These are phyloP conservation scores for Turritis glabra DNA, from an alignment of 345 rosid genomes.

Conservation along the genomic window DNA sequence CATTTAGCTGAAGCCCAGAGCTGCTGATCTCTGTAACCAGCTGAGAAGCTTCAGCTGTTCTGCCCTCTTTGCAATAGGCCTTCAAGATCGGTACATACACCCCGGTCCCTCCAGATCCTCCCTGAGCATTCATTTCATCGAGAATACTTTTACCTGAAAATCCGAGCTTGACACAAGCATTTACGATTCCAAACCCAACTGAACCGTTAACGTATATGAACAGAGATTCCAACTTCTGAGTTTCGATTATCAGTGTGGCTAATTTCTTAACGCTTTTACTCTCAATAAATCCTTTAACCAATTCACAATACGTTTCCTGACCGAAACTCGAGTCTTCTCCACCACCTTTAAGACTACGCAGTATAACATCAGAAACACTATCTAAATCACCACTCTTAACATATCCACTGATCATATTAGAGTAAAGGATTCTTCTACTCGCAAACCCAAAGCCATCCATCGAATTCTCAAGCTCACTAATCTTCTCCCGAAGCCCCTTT, in stretches of 20 bases:
- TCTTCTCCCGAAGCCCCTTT: slow-evolving; percentile 65
- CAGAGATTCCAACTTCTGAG: slow-evolving; percentile 65
- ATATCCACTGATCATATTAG: slow-evolving; percentile 64
- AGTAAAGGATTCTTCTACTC: slow-evolving; percentile 43
- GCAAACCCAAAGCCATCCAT: slow-evolving; percentile 58
- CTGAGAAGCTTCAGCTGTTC: slow-evolving; percentile 88
- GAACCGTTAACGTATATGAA: slow-evolving; percentile 42
- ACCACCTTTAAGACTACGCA: slow-evolving; percentile 42
- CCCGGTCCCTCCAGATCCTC: slow-evolving; percentile 65
- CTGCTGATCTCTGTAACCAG: slow-evolving; percentile 70
- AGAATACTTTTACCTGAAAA: slow-evolving; percentile 71
- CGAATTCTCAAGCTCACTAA: slow-evolving; percentile 55
- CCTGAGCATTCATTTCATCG: slow-evolving; percentile 67
- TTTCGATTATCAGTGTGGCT: slow-evolving; percentile 64
- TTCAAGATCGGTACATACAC: slow-evolving; percentile 76
- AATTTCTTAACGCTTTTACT: slow-evolving; percentile 54
- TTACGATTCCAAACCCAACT: slow-evolving; percentile 67
- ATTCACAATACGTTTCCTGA: slow-evolving; percentile 57
- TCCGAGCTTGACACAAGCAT: slow-evolving; percentile 74
- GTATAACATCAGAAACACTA: slow-evolving; percentile 48
- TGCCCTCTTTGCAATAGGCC: slow-evolving; percentile 72
- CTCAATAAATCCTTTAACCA: slow-evolving; percentile 63
- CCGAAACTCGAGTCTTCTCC: slow-evolving; percentile 43
- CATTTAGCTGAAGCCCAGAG: slow-evolving; percentile 67
- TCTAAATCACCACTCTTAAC: slow-evolving; percentile 59